Conservation (phyloP, 192 early-diverging fungal species). For the Glomus cerebriforme region DNA sequence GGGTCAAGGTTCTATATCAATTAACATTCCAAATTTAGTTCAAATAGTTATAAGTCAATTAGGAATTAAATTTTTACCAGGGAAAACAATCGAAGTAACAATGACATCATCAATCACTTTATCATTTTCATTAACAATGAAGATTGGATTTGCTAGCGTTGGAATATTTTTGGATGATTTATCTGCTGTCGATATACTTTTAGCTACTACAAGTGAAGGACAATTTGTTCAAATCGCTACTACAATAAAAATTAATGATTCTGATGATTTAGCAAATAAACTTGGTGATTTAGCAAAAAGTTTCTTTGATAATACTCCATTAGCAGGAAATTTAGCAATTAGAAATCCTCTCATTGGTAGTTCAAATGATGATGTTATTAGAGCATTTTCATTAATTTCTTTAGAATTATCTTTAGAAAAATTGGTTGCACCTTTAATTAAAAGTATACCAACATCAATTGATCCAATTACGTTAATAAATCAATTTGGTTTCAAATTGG, state of each 20-base stretch:
- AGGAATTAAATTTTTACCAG: neutral
- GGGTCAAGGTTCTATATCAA: neutral
- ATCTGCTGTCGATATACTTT: neutral
- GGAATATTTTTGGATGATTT: neutral
- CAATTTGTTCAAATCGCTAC: neutral
- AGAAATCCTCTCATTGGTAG: neutral
- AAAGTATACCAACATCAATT: neutral
- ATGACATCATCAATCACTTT: neutral
- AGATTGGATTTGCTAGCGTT: neutral
- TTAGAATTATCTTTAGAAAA: neutral
- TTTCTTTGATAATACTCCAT: neutral
- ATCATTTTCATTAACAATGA: constrained; percentile 1
- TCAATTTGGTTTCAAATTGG: neutral
- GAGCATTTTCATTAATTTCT: neutral
- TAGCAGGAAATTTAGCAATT: neutral
- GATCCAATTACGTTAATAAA: neutral
- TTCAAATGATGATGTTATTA: neutral
- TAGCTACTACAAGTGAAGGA: neutral
- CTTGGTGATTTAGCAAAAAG: neutral
- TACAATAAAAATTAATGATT: neutral
- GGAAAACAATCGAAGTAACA: neutral
- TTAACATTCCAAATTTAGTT: neutral
- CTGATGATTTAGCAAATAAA: neutral
- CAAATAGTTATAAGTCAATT: neutral
- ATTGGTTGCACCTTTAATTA: neutral